Evolutionary conservation across 2,329 filamentous ascomycete genomes (phyloP), one percentile per base, ranked within the genome.

Genomic region (Albifimbria verrucaria): DNA sequence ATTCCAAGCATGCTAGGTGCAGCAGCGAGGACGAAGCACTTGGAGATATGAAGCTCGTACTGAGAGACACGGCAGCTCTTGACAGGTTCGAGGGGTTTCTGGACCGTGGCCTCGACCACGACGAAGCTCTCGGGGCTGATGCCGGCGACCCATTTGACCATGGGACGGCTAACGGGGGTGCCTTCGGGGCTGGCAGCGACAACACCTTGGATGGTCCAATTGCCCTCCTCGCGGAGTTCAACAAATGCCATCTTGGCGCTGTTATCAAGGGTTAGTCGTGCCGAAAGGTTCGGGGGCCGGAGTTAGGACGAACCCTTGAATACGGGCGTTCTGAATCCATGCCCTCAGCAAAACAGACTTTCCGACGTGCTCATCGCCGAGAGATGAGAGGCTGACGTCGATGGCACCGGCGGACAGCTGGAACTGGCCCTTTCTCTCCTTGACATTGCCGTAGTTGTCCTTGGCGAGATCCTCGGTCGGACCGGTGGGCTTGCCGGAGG

Each of bases 161-260:
- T 97, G 72, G 90, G 91, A 69, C 86, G 87, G 57, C 84, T 89
- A 36, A 92, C 82, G 7, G 74, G 73, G 48, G 75, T 81, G 32
- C 79, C 85, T 64, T 91, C 83, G 64, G 82, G 83, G 66, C 81
- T 86, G 48, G 84, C 87, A 18, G 81, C 80, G 17, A 91, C 77
- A 36, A 97, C 87, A 49, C 88, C 91, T 76, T 97, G 92, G 39
- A 97, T 87, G 23, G 86, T 88, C 78, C 88, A 87, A 65, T 86
- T 81, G 55, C 81, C 77, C 69, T 89, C 85, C 71, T 91, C 82
- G 58, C 90, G 83, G 62, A 97, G 80, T 75, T 94, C 91, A 63
- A 97, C 74, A 75, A 97, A 97, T 42, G 86, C 88, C 77, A 97
- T 88, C 78, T 96, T 97, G 60, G 92, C 91, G 55, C 89, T 87